Evolutionary conservation across 2,329 filamentous ascomycete species (phyloP).

Genomic region (Ophiostoma fasciatum): DNA sequence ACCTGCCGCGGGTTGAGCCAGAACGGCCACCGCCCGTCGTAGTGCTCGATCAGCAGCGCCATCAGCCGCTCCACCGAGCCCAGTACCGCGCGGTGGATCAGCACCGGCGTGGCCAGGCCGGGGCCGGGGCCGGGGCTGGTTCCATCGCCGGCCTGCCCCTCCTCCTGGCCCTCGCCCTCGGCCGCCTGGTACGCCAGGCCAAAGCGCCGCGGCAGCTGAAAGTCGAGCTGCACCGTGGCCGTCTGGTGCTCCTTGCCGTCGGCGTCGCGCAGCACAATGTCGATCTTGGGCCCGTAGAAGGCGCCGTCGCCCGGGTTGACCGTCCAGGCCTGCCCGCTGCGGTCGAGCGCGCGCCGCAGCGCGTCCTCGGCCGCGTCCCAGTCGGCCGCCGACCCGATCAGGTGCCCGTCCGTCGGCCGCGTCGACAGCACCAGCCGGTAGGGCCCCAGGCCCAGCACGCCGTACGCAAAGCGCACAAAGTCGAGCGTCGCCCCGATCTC

Average conservation of each 20-base stretch:
- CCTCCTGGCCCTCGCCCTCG: slow-evolving; percentile 44
- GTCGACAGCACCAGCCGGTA: slow-evolving; percentile 96
- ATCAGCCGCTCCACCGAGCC: slow-evolving; percentile 76
- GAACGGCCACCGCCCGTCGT: slow-evolving; percentile 69
- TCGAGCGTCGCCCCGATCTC: slow-evolving; percentile 79
- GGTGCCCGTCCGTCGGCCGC: slow-evolving; percentile 70
- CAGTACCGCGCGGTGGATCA: slow-evolving; percentile 74
- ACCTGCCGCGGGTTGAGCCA: slow-evolving; percentile 76
- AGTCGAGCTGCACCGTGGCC: slow-evolving; percentile 79
- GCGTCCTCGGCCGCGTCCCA: slow-evolving; percentile 82
- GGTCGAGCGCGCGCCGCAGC: slow-evolving; percentile 61
- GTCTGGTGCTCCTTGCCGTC: slow-evolving; percentile 80
- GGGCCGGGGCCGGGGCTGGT: slow-evolving; percentile 22
- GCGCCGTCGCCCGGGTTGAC: slow-evolving; percentile 90
- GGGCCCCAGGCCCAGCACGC: slow-evolving; percentile 69
- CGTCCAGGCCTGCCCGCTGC: slow-evolving; percentile 55
- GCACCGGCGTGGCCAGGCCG: slow-evolving; percentile 54
- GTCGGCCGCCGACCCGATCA: slow-evolving; percentile 74
- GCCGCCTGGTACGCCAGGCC: slow-evolving; percentile 59
- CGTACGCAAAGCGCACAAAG: slow-evolving; percentile 62
- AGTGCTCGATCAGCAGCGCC: slow-evolving; percentile 73
- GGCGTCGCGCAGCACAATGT: slow-evolving; percentile 70
- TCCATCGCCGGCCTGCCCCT: slow-evolving; percentile 18
- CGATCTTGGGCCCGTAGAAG: slow-evolving; percentile 98
- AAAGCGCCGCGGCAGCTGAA: slow-evolving; percentile 75